Base-by-base conservation (phyloP, 768 basidiomycete species). In the Lentinula guzmanii region DNA sequence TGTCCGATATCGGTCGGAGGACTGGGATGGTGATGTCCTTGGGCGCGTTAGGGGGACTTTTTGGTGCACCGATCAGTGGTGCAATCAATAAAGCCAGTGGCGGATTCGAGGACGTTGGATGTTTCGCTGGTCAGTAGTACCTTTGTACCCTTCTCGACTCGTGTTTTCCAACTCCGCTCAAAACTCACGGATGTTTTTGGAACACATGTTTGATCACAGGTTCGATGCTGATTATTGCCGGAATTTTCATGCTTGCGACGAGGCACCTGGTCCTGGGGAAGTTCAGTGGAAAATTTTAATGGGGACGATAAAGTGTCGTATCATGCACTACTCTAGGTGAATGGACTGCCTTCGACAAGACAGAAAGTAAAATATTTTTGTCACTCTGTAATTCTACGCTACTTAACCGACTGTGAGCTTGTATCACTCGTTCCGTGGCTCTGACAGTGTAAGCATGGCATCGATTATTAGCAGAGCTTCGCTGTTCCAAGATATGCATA, bases 51-150 rank as follows among this genome's bases (percentile, higher is more conserved):
- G 87, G 87, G 7, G 86, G 86, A 0, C 74, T 91, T 3, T 79
- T 77, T 0, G 90, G 90, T 0, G 87, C 88, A 2, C 90, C 90
- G 0, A 86, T 90, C 62, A 87, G 87, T 7, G 90, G 90, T 0
- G 85, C 85, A 0, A 88, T 91, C 65, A 78, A 80, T 57, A 69
- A 68, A 0, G 75, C 79, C 0, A 82, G 85, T 1, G 80, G 79
- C 2, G 77, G 78, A 0, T 92, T 82, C 65, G 72, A 77, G 43
- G 75, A 67, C 2, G 83, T 85, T 8, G 86, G 86, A 1, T 75
- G 74, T 56, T 88, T 80, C 65, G 86, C 85, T 43, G 84, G 83
- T 79, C 37, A 42, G 55, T 59, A 5, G 31, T 33, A 6, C 10
- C 51, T 16, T 69, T 70, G 15, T 31, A 37, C 35, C 31, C 11